phyloP scores from a whole-genome alignment of 495 filamentous ascomycete species.

The Penicillium daleae region DNA sequence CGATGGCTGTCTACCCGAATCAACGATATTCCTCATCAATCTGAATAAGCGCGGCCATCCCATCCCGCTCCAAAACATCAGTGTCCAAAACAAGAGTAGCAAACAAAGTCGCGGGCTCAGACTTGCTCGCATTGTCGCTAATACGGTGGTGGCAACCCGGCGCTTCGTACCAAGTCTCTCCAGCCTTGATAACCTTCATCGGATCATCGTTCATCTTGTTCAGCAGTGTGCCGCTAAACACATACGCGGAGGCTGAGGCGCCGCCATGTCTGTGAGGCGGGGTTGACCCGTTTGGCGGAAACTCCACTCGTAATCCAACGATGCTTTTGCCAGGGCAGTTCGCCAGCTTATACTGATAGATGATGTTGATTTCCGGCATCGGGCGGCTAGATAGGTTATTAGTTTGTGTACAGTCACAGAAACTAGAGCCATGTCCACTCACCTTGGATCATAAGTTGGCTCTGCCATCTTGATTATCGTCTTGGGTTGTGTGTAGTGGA shows the following conservation, averaged over 20 bases:
- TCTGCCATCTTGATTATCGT: conserved; percentile 20
- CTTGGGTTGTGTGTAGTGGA: neutral
- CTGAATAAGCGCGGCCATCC: conserved; percentile 32
- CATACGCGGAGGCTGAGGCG: conserved; percentile 36
- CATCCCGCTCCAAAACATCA: conserved; percentile 34
- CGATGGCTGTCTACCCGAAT: neutral
- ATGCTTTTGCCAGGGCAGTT: conserved; percentile 41
- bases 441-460: conserved; percentile 27
- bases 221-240: conserved; percentile 35
- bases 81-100: conserved; percentile 41
- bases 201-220: conserved; percentile 51
- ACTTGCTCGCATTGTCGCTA: conserved; percentile 44
- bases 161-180: conserved; percentile 45
- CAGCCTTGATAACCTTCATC: conserved; percentile 27
- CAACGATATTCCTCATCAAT: conserved; percentile 36
- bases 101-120: conserved; percentile 34
- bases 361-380: conserved; percentile 30
- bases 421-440: neutral
- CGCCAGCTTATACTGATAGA: conserved; percentile 35
- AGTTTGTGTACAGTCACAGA: neutral
- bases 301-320: conserved; percentile 36
- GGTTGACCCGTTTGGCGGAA: conserved; percentile 43
- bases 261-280: conserved; percentile 48
- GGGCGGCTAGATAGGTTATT: conserved; percentile 26
- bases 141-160: conserved; percentile 50